These are phyloP conservation scores for Carex kokanica DNA, from an alignment of 176 grass and related monocot genomes.

Conservation along the genomic window DNA sequence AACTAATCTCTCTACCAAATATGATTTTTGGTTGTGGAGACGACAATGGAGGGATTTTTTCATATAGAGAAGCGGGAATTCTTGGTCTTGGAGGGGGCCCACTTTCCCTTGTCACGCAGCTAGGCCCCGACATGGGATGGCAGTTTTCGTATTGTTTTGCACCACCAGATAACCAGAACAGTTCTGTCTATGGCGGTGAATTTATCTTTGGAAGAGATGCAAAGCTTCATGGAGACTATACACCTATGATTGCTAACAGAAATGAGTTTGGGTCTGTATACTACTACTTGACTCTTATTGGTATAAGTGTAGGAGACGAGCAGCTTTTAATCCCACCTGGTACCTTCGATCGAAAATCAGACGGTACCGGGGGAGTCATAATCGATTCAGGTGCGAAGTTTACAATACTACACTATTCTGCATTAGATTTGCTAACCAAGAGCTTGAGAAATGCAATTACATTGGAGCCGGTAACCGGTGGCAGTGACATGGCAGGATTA, in stretches of 20 bases:
- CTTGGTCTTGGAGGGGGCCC: slow-evolving; percentile 17
- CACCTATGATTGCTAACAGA: slow-evolving; percentile 9
- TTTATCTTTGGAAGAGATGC: slow-evolving; percentile 27
- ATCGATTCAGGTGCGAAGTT: slow-evolving; percentile 15
- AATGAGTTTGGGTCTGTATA: not conserved
- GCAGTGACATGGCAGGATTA: slow-evolving; percentile 11
- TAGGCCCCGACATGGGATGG: slow-evolving; percentile 13
- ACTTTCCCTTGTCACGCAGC: slow-evolving; percentile 26
- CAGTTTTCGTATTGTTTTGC: slow-evolving; percentile 28
- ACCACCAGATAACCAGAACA: not conserved
- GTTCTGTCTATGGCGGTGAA: not conserved
- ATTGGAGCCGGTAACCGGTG: not conserved
- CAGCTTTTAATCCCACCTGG: not conserved
- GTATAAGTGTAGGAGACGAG: slow-evolving; percentile 10
- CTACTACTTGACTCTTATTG: slow-evolving; percentile 18
- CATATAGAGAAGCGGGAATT: slow-evolving; percentile 14
- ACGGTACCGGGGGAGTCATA: slow-evolving; percentile 8
- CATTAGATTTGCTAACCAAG: slow-evolving; percentile 9
- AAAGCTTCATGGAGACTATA: slow-evolving; percentile 8
- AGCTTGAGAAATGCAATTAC: slow-evolving; percentile 12
- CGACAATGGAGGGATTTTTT: slow-evolving; percentile 26
- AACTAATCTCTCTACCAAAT: not conserved
- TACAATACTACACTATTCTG: not conserved
- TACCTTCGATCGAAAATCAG: slow-evolving; percentile 14
- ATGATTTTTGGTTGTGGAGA: slow-evolving; percentile 28